Conservation (phyloP, 352 stramenopile genomes). For the Globisporangium nodosum region DNA sequence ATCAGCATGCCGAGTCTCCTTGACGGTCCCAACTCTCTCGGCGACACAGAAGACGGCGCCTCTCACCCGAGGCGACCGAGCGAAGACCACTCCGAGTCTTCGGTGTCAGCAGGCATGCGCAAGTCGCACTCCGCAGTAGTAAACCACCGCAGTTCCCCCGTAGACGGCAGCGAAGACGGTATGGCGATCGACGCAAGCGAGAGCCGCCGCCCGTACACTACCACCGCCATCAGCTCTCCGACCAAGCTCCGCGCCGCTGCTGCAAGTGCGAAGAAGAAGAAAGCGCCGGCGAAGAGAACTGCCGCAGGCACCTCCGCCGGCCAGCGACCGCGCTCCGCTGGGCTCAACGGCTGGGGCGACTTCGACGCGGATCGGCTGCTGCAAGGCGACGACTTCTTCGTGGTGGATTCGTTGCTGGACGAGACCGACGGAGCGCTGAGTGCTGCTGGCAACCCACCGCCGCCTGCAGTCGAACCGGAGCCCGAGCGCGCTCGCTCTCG, state of each 20-base stretch:
- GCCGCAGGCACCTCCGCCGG: not conserved
- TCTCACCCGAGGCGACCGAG: not conserved
- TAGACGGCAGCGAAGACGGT: not conserved
- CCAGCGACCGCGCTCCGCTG: slow-evolving; percentile 5
- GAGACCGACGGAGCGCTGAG: slow-evolving; percentile 8
- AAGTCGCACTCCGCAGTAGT: slow-evolving; percentile 5
- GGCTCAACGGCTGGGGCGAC: slow-evolving; percentile 50
- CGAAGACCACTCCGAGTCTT: not conserved
- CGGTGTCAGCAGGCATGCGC: not conserved
- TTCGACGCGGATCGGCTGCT: slow-evolving; percentile 50
- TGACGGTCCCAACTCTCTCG: too few species aligned
- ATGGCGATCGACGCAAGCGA: not conserved
- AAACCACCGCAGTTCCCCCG: not conserved
- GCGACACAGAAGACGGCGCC: not conserved
- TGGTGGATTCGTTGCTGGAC: slow-evolving; percentile 1
- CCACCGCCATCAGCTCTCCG: slow-evolving; percentile 2
- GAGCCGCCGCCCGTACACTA: slow-evolving; percentile 7
- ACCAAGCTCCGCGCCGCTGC: not conserved
- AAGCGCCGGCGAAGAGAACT: not conserved
- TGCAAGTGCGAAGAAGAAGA: slow-evolving; percentile 4
- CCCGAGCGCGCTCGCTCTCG: not conserved
- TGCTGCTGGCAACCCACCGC: not conserved
- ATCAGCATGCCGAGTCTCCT: too few species aligned
- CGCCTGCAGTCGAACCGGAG: not conserved
- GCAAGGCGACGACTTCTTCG: slow-evolving; percentile 9